These are phyloP conservation scores for Ceratocystis colombiana DNA, from an alignment of 2,329 filamentous ascomycete genomes.

Conservation along the genomic window DNA sequence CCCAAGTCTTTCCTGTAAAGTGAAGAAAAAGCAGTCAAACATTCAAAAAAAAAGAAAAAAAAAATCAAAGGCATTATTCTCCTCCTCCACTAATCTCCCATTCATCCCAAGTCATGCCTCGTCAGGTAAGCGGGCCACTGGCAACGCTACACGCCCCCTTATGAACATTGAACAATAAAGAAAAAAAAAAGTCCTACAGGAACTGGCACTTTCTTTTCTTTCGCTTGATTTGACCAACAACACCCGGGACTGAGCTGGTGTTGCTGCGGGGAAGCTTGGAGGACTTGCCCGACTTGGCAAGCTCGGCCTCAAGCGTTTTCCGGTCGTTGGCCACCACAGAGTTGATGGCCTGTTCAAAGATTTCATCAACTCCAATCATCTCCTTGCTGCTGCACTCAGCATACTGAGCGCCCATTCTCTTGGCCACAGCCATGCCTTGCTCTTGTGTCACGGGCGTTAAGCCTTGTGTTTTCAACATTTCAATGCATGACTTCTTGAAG, in stretches of 20 bases:
- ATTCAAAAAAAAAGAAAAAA: slow-evolving; percentile 31
- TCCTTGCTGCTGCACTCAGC: slow-evolving; percentile 99
- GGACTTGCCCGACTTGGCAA: slow-evolving; percentile 34
- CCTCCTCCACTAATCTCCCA: background rate
- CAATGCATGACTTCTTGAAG: slow-evolving; percentile 90
- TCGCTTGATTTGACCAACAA: slow-evolving; percentile 47
- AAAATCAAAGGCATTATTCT: slow-evolving; percentile 18
- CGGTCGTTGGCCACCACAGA: slow-evolving; percentile 75
- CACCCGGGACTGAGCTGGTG: slow-evolving; percentile 35
- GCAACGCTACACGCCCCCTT: background rate
- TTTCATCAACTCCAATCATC: slow-evolving; percentile 90
- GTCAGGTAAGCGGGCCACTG: slow-evolving; percentile 8
- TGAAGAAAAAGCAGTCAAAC: slow-evolving; percentile 20
- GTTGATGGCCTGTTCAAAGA: slow-evolving; percentile 85
- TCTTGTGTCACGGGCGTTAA: slow-evolving; percentile 88
- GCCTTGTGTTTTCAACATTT: slow-evolving; percentile 96
- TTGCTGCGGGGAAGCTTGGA: slow-evolving; percentile 31
- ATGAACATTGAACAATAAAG: slow-evolving; percentile 18
- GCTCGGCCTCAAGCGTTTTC: slow-evolving; percentile 49
- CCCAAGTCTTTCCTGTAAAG: slow-evolving; percentile 18
- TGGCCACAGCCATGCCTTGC: slow-evolving; percentile 77
- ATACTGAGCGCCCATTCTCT: slow-evolving; percentile 89
- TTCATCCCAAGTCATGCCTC: slow-evolving; percentile 17
- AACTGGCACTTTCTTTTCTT: slow-evolving; percentile 79
- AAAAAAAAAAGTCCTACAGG: slow-evolving; percentile 44